These are phyloP conservation scores for Yamadazyma oceani DNA, from an alignment of 1,139 yeast species.

Conservation along the genomic window DNA sequence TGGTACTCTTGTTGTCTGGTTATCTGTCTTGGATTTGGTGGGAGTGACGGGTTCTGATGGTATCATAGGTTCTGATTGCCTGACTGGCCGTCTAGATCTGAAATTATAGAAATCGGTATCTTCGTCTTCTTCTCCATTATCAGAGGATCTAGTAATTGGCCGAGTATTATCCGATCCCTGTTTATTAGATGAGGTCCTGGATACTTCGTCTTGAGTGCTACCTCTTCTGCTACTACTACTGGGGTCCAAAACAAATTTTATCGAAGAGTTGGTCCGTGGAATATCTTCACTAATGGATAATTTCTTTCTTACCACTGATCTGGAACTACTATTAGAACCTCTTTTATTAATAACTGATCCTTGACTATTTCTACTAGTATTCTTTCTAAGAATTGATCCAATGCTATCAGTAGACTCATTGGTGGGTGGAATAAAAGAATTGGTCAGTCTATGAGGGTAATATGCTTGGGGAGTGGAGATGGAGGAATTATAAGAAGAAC, in stretches of 20 bases:
- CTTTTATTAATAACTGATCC: not conserved
- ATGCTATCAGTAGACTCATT: conserved; percentile 5
- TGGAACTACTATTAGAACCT: not conserved
- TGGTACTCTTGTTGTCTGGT: not conserved
- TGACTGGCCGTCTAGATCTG: not conserved
- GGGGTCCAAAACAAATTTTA: conserved; percentile 3
- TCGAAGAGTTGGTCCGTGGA: conserved; percentile 1
- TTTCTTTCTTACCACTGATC: conserved; percentile 2
- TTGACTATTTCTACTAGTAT: not conserved
- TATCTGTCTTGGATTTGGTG: too few species aligned
- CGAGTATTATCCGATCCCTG: not conserved
- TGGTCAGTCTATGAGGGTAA: conserved; percentile 1
- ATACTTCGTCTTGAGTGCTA: too few species aligned
- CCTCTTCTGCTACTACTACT: not conserved
- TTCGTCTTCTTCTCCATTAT: not conserved
- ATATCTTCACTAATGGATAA: conserved; percentile 6
- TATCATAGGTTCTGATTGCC: not conserved
- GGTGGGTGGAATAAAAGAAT: not conserved
- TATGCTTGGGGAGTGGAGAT: not conserved
- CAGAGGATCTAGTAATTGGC: not conserved
- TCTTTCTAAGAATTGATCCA: conserved; percentile 6
- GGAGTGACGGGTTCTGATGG: too few species aligned
- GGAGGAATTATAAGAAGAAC: not conserved
- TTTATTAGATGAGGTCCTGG: too few species aligned
- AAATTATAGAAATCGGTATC: not conserved